Evolutionary conservation across 2,329 filamentous ascomycete species (phyloP).

Genomic region (Apiospora kogelbergensis): DNA sequence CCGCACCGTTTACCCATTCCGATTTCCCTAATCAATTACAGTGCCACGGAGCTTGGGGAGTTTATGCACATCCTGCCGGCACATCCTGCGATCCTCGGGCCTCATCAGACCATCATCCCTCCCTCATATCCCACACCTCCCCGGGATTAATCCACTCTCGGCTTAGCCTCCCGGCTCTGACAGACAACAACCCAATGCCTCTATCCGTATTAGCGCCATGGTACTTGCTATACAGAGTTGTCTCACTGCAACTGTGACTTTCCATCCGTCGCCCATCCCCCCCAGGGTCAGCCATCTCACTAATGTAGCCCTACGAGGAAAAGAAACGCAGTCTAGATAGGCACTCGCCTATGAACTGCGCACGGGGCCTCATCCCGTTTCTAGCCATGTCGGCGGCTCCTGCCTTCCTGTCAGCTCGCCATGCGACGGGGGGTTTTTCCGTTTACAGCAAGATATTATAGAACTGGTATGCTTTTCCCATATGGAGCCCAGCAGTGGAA

Average conservation of each 20-base stretch:
- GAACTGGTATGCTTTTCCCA: neutral
- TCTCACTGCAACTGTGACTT: neutral
- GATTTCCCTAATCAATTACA: neutral
- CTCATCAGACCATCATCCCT: neutral
- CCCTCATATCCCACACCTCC: neutral
- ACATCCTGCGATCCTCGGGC: neutral
- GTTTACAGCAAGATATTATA: neutral
- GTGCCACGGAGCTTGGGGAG: neutral
- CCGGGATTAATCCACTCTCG: neutral
- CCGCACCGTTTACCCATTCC: neutral
- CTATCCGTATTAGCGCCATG: neutral
- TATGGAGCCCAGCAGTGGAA: neutral
- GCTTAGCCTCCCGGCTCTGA: neutral
- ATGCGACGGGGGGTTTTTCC: neutral
- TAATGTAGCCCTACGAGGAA: constrained; percentile 3
- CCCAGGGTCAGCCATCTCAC: neutral
- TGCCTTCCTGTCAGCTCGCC: neutral
- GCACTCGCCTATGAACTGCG: neutral
- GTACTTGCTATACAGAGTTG: neutral
- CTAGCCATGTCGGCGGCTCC: neutral
- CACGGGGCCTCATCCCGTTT: neutral
- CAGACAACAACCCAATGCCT: neutral
- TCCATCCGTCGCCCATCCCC: neutral
- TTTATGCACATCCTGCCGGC: neutral
- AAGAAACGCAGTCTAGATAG: neutral